A percentile compares a stretch with the other conserved stretches of the same genome.
phyloP scores from a whole-genome alignment of 2,329 filamentous ascomycete species.

The Stachybotrys elegans region DNA sequence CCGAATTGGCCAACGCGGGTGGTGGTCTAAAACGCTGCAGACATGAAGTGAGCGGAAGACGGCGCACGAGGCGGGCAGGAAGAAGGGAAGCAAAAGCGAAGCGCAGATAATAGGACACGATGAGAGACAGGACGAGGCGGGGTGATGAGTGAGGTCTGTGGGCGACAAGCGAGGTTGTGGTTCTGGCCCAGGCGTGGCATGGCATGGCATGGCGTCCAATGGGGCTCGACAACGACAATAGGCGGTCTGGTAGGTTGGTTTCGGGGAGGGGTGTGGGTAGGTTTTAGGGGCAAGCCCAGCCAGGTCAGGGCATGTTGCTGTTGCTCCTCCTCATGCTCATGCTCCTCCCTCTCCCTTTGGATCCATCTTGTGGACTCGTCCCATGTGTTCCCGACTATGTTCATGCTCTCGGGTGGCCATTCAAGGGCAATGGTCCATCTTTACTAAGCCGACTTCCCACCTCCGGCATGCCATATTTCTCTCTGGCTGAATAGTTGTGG shows the following conservation, averaged over 20 bases:
- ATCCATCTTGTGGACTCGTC: no score
- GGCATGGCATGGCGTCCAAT: no score
- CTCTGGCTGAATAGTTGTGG: no score
- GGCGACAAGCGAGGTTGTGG: constrained; percentile 8
- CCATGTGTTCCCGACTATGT: no score
- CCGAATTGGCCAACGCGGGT: constrained; percentile 29
- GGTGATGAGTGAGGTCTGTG: constrained; percentile 3
- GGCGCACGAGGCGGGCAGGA: constrained; percentile 21
- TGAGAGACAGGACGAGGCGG: constrained; percentile 1
- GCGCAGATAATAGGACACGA: constrained; percentile 12
- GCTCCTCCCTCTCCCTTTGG: no score
- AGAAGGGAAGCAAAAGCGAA: constrained; percentile 16
- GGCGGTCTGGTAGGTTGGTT: not conserved
- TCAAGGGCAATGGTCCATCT: no score
- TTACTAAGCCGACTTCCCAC: no score
- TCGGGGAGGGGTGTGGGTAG: not conserved
- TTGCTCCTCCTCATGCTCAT: no score
- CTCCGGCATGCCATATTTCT: no score
- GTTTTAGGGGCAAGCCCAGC: not conserved
- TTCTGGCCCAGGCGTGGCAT: constrained; percentile 1
- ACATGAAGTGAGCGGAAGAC: constrained; percentile 29
- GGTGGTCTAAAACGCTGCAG: constrained; percentile 26
- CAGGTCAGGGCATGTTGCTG: no score
- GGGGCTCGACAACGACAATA: not conserved
- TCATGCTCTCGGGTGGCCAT: no score